A percentile compares a stretch with the other conserved stretches of the same genome.
Evolutionary conservation across 306 rosid genomes (phyloP).

Genomic region (Acacia crassicarpa): DNA sequence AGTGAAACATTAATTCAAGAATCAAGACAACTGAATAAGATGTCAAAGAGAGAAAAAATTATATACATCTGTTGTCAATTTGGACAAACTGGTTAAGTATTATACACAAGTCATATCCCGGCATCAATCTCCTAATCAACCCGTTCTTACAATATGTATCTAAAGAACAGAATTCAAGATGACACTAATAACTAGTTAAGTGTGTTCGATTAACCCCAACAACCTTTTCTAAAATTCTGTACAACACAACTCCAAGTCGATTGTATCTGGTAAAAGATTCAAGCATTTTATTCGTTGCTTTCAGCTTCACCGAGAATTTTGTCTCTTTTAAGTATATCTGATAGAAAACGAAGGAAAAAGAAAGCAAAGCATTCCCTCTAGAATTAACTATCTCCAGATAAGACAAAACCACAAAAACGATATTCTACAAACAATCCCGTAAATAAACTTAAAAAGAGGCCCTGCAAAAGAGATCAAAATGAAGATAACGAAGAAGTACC

Average conservation of each 20-base stretch:
- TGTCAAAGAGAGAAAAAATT: background rate
- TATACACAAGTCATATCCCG: background rate
- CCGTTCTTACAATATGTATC: background rate
- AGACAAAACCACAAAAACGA: background rate
- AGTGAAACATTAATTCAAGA: conserved; percentile 24
- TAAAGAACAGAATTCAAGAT: background rate
- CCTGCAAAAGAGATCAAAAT: background rate
- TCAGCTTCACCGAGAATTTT: background rate
- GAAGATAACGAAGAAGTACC: conserved; percentile 29
- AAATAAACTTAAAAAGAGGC: background rate
- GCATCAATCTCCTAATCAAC: background rate
- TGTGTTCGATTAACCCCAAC: background rate
- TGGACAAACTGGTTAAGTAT: background rate
- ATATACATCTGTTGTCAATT: background rate
- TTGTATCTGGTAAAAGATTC: background rate
- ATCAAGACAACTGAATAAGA: background rate
- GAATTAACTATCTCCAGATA: background rate
- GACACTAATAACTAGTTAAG: background rate
- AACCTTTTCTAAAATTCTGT: background rate
- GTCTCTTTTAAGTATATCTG: too few relatives aligned
- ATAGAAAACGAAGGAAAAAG: background rate
- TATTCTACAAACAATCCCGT: background rate
- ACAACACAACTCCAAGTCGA: conserved; percentile 2
- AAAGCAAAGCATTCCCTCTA: background rate
- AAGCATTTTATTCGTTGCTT: background rate